Evolutionary conservation across 2,329 filamentous ascomycete species (phyloP).

Genomic region (Penicillium rolfsii): DNA sequence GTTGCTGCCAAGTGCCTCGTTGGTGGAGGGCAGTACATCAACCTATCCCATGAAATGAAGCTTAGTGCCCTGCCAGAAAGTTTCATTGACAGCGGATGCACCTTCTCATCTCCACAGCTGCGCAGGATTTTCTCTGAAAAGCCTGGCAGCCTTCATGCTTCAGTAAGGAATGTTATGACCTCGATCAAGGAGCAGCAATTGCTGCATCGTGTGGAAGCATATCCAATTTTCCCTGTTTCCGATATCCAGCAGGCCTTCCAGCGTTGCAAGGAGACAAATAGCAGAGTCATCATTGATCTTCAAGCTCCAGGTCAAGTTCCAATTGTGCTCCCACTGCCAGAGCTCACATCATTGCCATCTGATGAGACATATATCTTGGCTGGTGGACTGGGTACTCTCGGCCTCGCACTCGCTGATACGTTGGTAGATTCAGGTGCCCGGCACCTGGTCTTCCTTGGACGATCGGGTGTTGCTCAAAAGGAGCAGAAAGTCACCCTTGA

Average conservation of each 20-base stretch:
- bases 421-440: conserved; percentile 25
- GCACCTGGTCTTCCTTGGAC: conserved; percentile 29
- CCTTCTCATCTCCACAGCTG: conserved; percentile 22
- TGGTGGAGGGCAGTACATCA: conserved; percentile 24
- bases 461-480: conserved; percentile 21
- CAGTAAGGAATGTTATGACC: conserved; percentile 16
- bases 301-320: conserved; percentile 20
- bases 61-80: conserved; percentile 24
- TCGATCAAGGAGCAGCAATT: conserved; percentile 23
- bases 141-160: conserved; percentile 20
- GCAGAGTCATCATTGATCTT: conserved; percentile 19
- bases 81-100: conserved; percentile 25
- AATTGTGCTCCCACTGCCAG: conserved; percentile 18
- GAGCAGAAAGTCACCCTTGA: conserved; percentile 20
- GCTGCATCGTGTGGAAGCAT: conserved; percentile 18
- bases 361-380: conserved; percentile 27
- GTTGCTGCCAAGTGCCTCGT: conserved; percentile 21
- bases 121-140: conserved; percentile 22
- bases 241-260: conserved; percentile 17
- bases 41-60: conserved; percentile 24
- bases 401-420: conserved; percentile 25
- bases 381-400: conserved; percentile 29
- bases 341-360: conserved; percentile 12
- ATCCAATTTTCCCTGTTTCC: conserved; percentile 15
- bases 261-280: conserved; percentile 14